Evolutionary conservation across 225 moss, liverwort and hornwort genomes (phyloP).

Genomic region (Neckera pumila): DNA sequence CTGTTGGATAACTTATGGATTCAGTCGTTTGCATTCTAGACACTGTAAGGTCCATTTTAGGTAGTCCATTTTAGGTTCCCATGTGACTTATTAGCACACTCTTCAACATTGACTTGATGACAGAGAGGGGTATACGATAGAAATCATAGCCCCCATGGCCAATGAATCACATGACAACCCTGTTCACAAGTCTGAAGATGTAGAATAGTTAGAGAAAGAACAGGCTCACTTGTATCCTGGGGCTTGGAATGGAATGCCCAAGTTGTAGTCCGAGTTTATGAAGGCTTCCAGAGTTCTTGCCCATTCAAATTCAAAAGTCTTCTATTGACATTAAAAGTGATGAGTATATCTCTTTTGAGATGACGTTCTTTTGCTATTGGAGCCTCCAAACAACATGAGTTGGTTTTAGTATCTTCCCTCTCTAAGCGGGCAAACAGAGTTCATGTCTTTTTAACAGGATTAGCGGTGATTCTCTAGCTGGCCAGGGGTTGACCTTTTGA

Average conservation of each 20-base stretch:
- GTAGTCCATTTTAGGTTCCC: background rate
- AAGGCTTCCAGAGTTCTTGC: background rate
- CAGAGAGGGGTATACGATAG: background rate
- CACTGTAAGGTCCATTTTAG: background rate
- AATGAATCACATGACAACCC: background rate
- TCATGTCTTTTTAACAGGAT: background rate
- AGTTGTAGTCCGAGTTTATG: background rate
- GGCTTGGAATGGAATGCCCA: background rate
- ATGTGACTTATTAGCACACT: background rate
- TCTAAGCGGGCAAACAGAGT: background rate
- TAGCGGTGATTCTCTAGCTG: background rate
- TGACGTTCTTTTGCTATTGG: background rate
- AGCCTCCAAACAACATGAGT: background rate
- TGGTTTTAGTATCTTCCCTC: background rate
- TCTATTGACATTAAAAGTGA: background rate
- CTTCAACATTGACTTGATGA: background rate
- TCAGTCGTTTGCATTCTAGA: slow-evolving; percentile 15
- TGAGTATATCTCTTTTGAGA: background rate
- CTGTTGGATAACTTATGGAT: background rate
- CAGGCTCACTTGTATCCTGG: background rate
- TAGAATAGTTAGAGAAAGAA: background rate
- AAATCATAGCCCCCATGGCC: background rate
- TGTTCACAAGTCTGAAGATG: background rate
- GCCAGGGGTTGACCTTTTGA: too few species aligned
- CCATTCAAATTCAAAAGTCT: background rate